Percentiles rank a stretch among this genome's conserved stretches.
These are phyloP conservation scores for Trametopsis cervina DNA, from an alignment of 768 basidiomycete species.

Conservation along the genomic window DNA sequence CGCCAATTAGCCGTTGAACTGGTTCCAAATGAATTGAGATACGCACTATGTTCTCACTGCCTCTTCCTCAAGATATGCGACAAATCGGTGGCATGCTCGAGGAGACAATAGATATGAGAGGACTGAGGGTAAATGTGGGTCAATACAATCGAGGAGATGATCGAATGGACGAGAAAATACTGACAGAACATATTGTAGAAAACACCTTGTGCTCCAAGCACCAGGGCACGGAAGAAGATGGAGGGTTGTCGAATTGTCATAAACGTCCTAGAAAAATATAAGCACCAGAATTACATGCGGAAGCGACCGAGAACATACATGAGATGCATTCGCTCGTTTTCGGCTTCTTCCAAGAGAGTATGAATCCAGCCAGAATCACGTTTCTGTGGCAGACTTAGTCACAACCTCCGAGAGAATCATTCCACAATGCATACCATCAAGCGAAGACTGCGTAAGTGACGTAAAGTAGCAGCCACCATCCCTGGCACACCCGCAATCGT, in stretches of 20 bases:
- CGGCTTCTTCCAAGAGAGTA: conserved; percentile 88
- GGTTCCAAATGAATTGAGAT: neutral
- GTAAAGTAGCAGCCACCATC: conserved; percentile 85
- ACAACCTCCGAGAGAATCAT: neutral
- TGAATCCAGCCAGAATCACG: conserved; percentile 79
- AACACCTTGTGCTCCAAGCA: conserved; percentile 89
- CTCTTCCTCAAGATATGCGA: conserved; percentile 91
- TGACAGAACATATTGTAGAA: conserved; percentile 85
- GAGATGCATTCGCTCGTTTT: conserved; percentile 96
- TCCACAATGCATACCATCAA: conserved; percentile 52
- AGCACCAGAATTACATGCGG: neutral
- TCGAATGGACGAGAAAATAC: conserved; percentile 19
- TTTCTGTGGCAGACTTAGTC: conserved; percentile 24
- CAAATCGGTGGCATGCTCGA: conserved; percentile 80
- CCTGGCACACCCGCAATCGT: conserved; percentile 93
- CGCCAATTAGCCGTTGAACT: conserved; percentile 14
- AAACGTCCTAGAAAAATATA: conserved; percentile 62
- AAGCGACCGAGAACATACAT: conserved; percentile 43
- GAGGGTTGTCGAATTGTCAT: conserved; percentile 86
- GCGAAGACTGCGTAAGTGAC: conserved; percentile 85
- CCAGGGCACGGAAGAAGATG: conserved; percentile 68
- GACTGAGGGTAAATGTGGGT: conserved; percentile 34
- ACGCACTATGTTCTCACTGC: conserved; percentile 86
- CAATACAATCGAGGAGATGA: neutral
- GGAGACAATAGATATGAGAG: conserved; percentile 74